Evolutionary conservation across 2,329 filamentous ascomycete genomes (phyloP).

Genomic region (Aspergillus alliaceus): DNA sequence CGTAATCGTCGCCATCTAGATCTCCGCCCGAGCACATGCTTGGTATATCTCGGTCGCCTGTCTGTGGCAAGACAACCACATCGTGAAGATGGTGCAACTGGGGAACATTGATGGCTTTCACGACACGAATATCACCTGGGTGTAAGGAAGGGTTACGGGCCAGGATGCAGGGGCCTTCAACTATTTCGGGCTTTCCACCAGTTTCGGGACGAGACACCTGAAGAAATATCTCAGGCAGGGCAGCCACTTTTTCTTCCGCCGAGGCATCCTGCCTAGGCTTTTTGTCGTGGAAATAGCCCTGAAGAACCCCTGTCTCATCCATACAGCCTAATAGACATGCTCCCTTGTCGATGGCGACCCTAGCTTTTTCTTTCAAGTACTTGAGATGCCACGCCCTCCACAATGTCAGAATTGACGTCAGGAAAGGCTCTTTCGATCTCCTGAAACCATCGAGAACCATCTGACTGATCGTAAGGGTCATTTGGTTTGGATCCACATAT

Average conservation of each 20-base stretch:
- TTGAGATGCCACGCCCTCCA: constrained; percentile 92
- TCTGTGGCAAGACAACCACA: constrained; percentile 83
- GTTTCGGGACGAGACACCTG: constrained; percentile 67
- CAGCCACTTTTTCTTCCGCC: constrained; percentile 46
- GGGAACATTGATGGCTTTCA: constrained; percentile 75
- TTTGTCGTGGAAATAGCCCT: constrained; percentile 65
- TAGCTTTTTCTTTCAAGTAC: constrained; percentile 86
- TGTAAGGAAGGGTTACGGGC: constrained; percentile 93
- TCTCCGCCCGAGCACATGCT: constrained; percentile 97
- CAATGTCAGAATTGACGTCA: constrained; percentile 72
- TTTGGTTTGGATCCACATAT: constrained; percentile 83
- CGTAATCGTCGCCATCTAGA: constrained; percentile 92
- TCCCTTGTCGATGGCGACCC: constrained; percentile 76
- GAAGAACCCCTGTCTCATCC: constrained; percentile 76
- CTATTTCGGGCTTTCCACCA: constrained; percentile 58
- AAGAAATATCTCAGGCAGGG: constrained; percentile 83
- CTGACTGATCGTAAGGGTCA: constrained; percentile 69
- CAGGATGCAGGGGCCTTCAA: constrained; percentile 77
- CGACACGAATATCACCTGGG: constrained; percentile 85
- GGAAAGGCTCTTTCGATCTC: constrained; percentile 72
- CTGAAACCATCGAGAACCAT: constrained; percentile 83
- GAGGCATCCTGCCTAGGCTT: constrained; percentile 33
- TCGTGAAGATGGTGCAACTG: constrained; percentile 75
- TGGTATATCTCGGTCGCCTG: constrained; percentile 78
- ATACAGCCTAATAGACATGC: constrained; percentile 86